Conservation (phyloP, 177 flowering plant genomes). For the Vitis hybrid region DNA sequence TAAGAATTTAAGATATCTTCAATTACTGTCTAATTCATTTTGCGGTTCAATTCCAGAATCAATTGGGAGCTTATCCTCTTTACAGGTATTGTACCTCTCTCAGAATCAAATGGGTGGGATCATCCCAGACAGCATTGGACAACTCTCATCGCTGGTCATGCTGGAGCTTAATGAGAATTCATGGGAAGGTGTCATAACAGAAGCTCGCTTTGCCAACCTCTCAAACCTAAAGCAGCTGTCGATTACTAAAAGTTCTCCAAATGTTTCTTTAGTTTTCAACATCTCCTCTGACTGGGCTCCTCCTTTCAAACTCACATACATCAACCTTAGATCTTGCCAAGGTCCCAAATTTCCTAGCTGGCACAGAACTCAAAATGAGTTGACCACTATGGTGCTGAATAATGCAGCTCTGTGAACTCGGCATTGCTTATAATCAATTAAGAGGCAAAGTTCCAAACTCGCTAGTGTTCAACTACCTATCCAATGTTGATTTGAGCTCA, state of each 20-base stretch:
- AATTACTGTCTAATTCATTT: constrained; percentile 7
- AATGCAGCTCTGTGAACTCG: background rate
- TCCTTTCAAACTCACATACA: constrained; percentile 17
- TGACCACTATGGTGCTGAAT: background rate
- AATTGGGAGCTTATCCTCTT: constrained; percentile 14
- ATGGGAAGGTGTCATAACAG: constrained; percentile 19
- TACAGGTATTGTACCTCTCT: constrained; percentile 5
- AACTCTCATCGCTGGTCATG: constrained; percentile 8
- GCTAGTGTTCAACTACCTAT: background rate
- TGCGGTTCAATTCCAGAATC: constrained; percentile 22
- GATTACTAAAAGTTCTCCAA: background rate
- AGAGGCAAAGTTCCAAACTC: constrained; percentile 12
- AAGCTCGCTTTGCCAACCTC: constrained; percentile 23
- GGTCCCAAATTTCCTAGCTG: constrained; percentile 27
- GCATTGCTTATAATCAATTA: constrained; percentile 11
- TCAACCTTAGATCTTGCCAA: background rate
- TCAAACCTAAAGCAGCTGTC: constrained; percentile 9
- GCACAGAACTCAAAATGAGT: constrained; percentile 16
- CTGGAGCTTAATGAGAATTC: constrained; percentile 6
- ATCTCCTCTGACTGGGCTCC: constrained; percentile 17
- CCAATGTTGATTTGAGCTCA: constrained; percentile 2
- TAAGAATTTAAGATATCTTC: constrained; percentile 4
- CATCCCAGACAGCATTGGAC: constrained; percentile 22
- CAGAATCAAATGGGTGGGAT: constrained; percentile 18
- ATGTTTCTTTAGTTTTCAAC: constrained; percentile 8